These are phyloP conservation scores for Coemansia erecta DNA, from an alignment of 192 early-diverging fungal genomes.

Conservation along the genomic window DNA sequence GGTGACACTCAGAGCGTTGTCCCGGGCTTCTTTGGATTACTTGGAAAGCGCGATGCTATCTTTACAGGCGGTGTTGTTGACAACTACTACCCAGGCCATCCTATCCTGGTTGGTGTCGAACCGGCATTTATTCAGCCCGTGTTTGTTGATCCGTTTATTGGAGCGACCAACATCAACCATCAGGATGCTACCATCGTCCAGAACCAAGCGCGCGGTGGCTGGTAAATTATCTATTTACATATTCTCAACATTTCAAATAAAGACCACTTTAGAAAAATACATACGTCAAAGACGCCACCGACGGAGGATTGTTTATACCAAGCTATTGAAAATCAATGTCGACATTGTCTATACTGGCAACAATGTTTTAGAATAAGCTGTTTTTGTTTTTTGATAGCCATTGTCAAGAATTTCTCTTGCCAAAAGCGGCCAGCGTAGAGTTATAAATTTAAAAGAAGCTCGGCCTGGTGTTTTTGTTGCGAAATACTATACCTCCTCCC, in stretches of 20 bases:
- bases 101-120: constrained; percentile 3
- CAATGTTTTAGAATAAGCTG: no score
- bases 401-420: no score
- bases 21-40: constrained; percentile 6
- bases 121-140: neutral
- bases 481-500: no score
- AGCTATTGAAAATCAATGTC: no score
- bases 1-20: constrained; percentile 23
- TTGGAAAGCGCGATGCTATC: constrained; percentile 12
- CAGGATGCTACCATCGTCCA: constrained; percentile 7
- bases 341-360: no score
- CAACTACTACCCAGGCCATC: neutral
- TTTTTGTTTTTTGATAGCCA: no score
- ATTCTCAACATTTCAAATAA: neutral
- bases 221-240: neutral
- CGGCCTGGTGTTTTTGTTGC: no score
- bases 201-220: constrained; percentile 2
- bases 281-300: neutral
- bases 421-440: no score
- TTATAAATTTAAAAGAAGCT: no score
- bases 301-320: no score
- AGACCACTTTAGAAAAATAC: neutral
- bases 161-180: neutral
- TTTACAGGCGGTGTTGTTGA: constrained; percentile 10
- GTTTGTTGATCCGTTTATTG: neutral